These are phyloP conservation scores for Trichoderma afroharzianum DNA, from an alignment of 2,329 filamentous ascomycete species.

Conservation along the genomic window DNA sequence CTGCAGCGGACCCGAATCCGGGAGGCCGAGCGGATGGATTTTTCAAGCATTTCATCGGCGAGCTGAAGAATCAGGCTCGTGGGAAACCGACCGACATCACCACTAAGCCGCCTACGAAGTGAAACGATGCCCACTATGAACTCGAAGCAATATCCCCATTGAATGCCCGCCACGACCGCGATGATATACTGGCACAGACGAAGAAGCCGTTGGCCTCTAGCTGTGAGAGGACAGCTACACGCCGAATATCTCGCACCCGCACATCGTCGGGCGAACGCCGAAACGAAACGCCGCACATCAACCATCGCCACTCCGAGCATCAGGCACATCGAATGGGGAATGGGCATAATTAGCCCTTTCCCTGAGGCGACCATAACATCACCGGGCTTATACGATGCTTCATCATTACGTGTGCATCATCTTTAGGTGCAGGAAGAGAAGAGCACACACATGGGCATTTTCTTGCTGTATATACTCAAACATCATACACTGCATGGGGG, in stretches of 20 bases:
- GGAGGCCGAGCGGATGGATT: slow-evolving; percentile 32
- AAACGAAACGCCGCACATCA: not conserved
- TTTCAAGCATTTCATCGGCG: slow-evolving; percentile 46
- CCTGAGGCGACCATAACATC: no score
- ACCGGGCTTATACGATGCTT: not conserved
- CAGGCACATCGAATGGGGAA: not conserved
- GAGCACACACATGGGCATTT: not conserved
- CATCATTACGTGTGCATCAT: not conserved
- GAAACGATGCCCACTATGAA: not conserved
- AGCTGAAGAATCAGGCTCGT: slow-evolving; percentile 48
- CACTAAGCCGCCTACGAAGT: slow-evolving; percentile 27
- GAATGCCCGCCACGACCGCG: not conserved
- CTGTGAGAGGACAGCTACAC: no score
- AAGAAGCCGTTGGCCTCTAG: no score
- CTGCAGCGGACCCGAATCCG: slow-evolving; percentile 32
- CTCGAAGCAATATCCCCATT: not conserved
- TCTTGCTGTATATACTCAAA: not conserved
- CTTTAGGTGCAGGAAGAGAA: not conserved
- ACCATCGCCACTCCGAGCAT: not conserved
- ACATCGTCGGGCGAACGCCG: not conserved
- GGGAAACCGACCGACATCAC: slow-evolving; percentile 42
- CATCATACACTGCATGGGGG: no score
- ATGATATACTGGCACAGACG: not conserved
- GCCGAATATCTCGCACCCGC: not conserved
- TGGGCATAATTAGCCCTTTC: no score